Conservation (phyloP, 2,329 filamentous ascomycete species). For the Alternaria solani region DNA sequence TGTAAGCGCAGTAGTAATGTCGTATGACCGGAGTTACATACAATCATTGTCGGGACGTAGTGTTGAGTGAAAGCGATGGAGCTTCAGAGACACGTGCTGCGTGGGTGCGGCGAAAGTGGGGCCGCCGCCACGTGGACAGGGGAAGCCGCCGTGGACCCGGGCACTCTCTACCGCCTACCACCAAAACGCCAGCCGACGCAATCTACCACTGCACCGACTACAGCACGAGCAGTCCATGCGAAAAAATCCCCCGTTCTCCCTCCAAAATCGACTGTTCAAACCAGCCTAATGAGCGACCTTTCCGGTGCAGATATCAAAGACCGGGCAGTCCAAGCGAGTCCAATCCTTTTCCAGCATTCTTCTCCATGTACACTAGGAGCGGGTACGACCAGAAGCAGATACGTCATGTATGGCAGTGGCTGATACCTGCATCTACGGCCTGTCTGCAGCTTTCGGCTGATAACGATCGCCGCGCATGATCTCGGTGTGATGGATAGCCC, state of each 20-base stretch:
- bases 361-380: neutral
- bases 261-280: neutral
- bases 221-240: neutral
- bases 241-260: neutral
- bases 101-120: neutral
- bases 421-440: too few relatives aligned
- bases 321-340: neutral
- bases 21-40: too few relatives aligned
- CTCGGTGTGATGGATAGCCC: neutral
- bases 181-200: neutral
- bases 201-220: neutral
- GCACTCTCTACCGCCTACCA: neutral
- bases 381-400: neutral
- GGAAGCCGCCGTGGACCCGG: neutral
- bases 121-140: neutral
- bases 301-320: neutral
- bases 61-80: neutral
- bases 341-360: neutral
- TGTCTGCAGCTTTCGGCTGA: neutral
- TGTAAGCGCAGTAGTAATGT: too few relatives aligned
- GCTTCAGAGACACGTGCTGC: neutral
- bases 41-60: neutral
- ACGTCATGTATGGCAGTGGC: neutral
- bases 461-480: neutral
- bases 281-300: neutral